These are phyloP conservation scores for Trichoderma aggressivum DNA, from an alignment of 2,329 filamentous ascomycete species.

Conservation along the genomic window DNA sequence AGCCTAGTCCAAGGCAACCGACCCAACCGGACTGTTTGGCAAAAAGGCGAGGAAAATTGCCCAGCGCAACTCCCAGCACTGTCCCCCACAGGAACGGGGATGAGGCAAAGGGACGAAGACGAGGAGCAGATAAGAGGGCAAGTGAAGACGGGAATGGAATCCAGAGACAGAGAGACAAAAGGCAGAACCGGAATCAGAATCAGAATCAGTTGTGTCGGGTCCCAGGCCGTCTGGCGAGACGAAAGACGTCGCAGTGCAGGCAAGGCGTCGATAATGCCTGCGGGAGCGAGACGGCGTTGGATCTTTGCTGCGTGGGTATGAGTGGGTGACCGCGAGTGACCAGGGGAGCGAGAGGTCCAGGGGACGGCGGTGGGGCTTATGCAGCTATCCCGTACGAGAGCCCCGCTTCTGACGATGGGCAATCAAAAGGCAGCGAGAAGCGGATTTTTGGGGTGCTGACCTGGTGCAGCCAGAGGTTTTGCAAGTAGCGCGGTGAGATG, in stretches of 20 bases:
- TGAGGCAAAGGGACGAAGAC: neutral
- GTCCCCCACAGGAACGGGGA: slow-evolving; percentile 6
- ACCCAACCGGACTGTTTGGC: slow-evolving; percentile 10
- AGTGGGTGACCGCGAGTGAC: slow-evolving; percentile 16
- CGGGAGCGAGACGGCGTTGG: slow-evolving; percentile 24
- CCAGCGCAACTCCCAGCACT: slow-evolving; percentile 10
- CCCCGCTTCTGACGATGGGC: slow-evolving; percentile 18
- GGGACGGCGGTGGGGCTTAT: slow-evolving; percentile 16
- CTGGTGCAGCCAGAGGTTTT: neutral
- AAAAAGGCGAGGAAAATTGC: neutral
- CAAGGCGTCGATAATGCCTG: slow-evolving; percentile 21
- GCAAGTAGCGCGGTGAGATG: neutral
- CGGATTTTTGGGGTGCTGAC: neutral
- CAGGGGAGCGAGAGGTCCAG: slow-evolving; percentile 11
- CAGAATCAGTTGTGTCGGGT: slow-evolving; percentile 16
- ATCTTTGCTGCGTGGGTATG: slow-evolving; percentile 21
- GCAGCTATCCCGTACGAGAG: slow-evolving; percentile 12
- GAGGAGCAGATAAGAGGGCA: neutral
- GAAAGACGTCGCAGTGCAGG: slow-evolving; percentile 23
- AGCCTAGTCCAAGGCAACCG: slow-evolving; percentile 18
- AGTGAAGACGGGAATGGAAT: slow-evolving; percentile 5
- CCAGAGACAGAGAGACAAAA: neutral
- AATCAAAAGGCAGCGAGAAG: slow-evolving; percentile 9
- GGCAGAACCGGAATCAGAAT: neutral
- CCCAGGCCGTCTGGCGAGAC: slow-evolving; percentile 13